Conservation (phyloP, 2,329 filamentous ascomycete species). For the Colletotrichum tanaceti region DNA sequence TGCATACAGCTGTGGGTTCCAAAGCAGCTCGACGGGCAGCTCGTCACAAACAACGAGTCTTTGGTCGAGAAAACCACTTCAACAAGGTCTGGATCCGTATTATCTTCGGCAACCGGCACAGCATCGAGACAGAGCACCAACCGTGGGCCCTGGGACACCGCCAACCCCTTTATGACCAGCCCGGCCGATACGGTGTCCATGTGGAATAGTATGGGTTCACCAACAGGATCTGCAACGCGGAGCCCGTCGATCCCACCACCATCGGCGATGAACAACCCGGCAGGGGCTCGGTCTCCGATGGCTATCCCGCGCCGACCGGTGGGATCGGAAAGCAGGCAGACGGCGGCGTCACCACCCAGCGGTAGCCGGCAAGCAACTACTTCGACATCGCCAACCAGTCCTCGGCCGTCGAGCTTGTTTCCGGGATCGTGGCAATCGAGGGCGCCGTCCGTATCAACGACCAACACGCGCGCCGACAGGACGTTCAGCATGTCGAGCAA, state of each 20-base stretch:
- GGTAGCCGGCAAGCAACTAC: slow-evolving; percentile 5
- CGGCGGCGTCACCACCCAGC: slow-evolving; percentile 3
- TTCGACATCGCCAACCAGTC: slow-evolving; percentile 12
- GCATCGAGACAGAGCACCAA: slow-evolving; percentile 27
- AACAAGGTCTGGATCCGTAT: slow-evolving; percentile 3
- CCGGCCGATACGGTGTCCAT: slow-evolving; percentile 29
- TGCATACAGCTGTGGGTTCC: slow-evolving; percentile 50
- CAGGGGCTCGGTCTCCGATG: slow-evolving; percentile 25
- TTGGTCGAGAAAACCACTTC: slow-evolving; percentile 5
- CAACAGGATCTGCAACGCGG: not conserved
- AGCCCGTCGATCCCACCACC: slow-evolving; percentile 42
- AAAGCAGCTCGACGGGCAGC: slow-evolving; percentile 44
- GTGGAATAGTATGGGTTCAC: slow-evolving; percentile 5
- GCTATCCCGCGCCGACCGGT: slow-evolving; percentile 35
- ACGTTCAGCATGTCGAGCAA: slow-evolving; percentile 41
- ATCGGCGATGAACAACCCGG: not conserved
- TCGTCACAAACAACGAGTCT: slow-evolving; percentile 43
- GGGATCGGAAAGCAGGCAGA: slow-evolving; percentile 23
- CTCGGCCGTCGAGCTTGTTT: slow-evolving; percentile 16
- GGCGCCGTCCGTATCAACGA: slow-evolving; percentile 34
- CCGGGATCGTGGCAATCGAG: slow-evolving; percentile 17
- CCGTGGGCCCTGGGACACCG: slow-evolving; percentile 11
- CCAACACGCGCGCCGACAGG: slow-evolving; percentile 32
- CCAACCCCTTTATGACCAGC: slow-evolving; percentile 14
- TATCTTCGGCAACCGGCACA: slow-evolving; percentile 1